Evolutionary conservation across 177 flowering plant genomes (phyloP), one percentile per base, ranked within the genome.

Genomic region (Vitis hybrid): DNA sequence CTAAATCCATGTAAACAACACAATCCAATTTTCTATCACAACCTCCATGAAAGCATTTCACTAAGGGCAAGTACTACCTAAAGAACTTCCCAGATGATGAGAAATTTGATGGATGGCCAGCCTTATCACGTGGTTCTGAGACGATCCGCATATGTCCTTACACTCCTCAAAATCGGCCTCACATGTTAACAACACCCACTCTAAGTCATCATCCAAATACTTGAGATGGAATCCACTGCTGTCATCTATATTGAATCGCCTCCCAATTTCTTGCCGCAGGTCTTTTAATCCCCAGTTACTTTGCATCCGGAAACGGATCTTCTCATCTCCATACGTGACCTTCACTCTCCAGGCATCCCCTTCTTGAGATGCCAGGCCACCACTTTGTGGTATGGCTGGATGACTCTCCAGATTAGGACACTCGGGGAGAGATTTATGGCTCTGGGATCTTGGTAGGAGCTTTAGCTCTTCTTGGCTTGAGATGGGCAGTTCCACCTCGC

Each of bases 141-240:
- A 79, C 7, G 88, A 80, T 66, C 67, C 71, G 70, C 79, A 85
- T 18, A 92, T 71, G 49, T 95, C 92, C 45, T 83, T 68, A 65
- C 99, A 94, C 76, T 92, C 99, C 78, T 88, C 87, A 60, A 90
- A 74, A 80, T 95, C 99, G 50, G 84, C 97, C 81, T 95, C 91
- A 66, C 98, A 91, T 34, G 94, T 91, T 64, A 95, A 66, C 29
- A 93, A 74, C 2, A 95, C 90, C 99, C 99, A 91, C 59, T 95
- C 99, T 2, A 81, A 77, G 54, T 92, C 99, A 77, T 95, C 99
- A 67, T 93, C 99, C 78, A 93, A 80, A 78, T 93, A 95, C 77
- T 90, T 95, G 64, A 95, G 78, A 67, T 85, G 83, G 59, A 81
- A 66, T 64, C 66, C 76, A 54, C 72, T 70, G 26, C 69, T 68